Evolutionary conservation across 495 filamentous ascomycete genomes (phyloP).

Genomic region (Aspergillus funiculosus): DNA sequence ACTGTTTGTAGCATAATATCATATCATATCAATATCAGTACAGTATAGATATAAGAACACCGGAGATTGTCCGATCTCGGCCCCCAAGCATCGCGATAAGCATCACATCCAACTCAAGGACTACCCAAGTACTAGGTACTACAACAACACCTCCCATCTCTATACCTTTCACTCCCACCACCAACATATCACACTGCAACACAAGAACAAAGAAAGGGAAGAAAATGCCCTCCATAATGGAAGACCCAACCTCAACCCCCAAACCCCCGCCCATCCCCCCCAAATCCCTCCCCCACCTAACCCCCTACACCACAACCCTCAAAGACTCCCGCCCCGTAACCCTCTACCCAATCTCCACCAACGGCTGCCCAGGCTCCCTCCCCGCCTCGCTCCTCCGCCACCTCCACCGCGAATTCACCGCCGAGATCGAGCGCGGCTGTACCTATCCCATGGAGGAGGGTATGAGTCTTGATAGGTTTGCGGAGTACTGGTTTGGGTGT

Average conservation of each 20-base stretch:
- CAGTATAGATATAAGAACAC: too few relatives aligned
- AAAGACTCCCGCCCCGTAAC: conserved; percentile 76
- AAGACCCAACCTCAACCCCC: conserved; percentile 59
- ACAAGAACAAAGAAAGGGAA: too few relatives aligned
- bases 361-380: conserved; percentile 62
- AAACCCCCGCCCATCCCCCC: conserved; percentile 51
- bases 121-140: too few relatives aligned
- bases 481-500: conserved; percentile 80
- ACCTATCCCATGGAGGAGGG: conserved; percentile 88
- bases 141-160: too few relatives aligned
- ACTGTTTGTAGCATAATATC: too few relatives aligned
- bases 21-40: too few relatives aligned
- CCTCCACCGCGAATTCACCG: conserved; percentile 75
- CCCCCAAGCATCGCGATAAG: too few relatives aligned
- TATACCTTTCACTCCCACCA: too few relatives aligned
- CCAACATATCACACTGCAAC: too few relatives aligned
- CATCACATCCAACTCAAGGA: too few relatives aligned
- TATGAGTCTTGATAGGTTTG: conserved; percentile 66
- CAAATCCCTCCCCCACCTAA: conserved; percentile 53
- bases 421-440: conserved; percentile 84
- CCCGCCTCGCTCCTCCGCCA: conserved; percentile 49
- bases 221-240: conserved; percentile 57
- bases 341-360: conserved; percentile 64
- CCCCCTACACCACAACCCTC: conserved; percentile 71
- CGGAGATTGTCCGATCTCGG: too few relatives aligned